A percentile compares a stretch with the other conserved stretches of the same genome.
Evolutionary conservation across 2,329 filamentous ascomycete genomes (phyloP).

Genomic region (Talaromyces pinophilus): DNA sequence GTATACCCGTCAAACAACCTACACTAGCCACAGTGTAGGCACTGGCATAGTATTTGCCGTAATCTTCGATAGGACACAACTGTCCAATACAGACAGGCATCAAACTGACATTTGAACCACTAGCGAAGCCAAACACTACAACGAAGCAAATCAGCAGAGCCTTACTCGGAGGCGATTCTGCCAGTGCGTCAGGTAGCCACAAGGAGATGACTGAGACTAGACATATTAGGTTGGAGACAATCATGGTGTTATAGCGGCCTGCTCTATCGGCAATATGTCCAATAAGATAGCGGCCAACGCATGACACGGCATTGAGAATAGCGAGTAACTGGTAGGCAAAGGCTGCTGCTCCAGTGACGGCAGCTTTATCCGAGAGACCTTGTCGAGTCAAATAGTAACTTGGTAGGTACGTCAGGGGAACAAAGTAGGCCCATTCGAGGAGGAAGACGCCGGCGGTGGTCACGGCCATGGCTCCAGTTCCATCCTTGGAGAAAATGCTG

Average conservation of each 20-base stretch:
- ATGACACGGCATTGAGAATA: slow-evolving; percentile 35
- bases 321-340: slow-evolving; percentile 36
- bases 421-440: slow-evolving; percentile 40
- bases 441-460: slow-evolving; percentile 37
- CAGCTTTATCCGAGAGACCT: slow-evolving; percentile 24
- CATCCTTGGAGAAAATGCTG: slow-evolving; percentile 8
- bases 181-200: slow-evolving; percentile 27
- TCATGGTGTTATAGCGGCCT: slow-evolving; percentile 33
- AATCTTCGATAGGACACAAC: slow-evolving; percentile 46
- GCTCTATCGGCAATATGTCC: slow-evolving; percentile 30
- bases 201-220: slow-evolving; percentile 30
- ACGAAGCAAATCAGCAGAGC: slow-evolving; percentile 31
- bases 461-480: slow-evolving; percentile 20
- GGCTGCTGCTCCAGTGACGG: slow-evolving; percentile 29
- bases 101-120: slow-evolving; percentile 41
- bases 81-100: slow-evolving; percentile 50
- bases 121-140: slow-evolving; percentile 40
- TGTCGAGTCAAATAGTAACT: slow-evolving; percentile 29
- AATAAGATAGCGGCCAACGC: slow-evolving; percentile 31
- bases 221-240: slow-evolving; percentile 26
- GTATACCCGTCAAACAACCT: slow-evolving; percentile 30
- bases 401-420: slow-evolving; percentile 40
- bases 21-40: slow-evolving; percentile 32
- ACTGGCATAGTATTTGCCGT: slow-evolving; percentile 44
- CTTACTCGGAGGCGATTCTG: slow-evolving; percentile 14